Base-by-base conservation (phyloP, 768 basidiomycete species). In the Hericium alpestre region DNA sequence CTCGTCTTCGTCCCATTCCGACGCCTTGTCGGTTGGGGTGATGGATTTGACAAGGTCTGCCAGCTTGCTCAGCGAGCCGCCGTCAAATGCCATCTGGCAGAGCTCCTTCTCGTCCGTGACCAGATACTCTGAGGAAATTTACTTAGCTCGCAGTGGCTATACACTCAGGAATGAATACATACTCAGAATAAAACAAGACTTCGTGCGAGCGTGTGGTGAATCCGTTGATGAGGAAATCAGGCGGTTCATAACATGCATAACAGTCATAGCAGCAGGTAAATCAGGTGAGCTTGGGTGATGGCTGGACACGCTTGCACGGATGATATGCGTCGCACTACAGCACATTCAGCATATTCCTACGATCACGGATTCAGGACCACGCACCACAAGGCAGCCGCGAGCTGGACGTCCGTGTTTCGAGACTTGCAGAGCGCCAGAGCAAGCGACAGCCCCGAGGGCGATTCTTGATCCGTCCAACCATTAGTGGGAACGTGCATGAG, bases 121-220 rank as follows among this genome's bases (percentile, higher is more conserved):
- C 1, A 95, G 77, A 65, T 82, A 66, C 67, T 84, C 86, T 82
- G 56, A 15, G 38, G 2, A 27, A n/a, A 48, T 0, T 15, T 25
- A 10, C 39, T 51, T 38, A 53, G 39, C 57, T 32, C 38, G 32
- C 38, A 15, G 6, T 25, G 4, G 3, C 25, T 25, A 25, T 25
- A 25, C 3, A 3, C 5, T 25, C 25, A 25, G 25, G 25, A 25
- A 47, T 37, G 41, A 11, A 18, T 15, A 76, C 83, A 13, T 58
- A 92, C 89, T 83, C 0, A 95, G 69, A 15, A 86, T 79, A 65
- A 87, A 88, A 65, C 90, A 91, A 0, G 88, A 84, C 65, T 79
- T 85, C 1, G 81, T 82, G 38, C 79, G 75, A 16, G 69, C 76
- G 48, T 69, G 67, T 3, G 73, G 66, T 22, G 70, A 65, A 51